Evolutionary conservation across 192 early-diverging fungal species (phyloP), one percentile per base, ranked within the genome.

Genomic region (Coemansia sp.): DNA sequence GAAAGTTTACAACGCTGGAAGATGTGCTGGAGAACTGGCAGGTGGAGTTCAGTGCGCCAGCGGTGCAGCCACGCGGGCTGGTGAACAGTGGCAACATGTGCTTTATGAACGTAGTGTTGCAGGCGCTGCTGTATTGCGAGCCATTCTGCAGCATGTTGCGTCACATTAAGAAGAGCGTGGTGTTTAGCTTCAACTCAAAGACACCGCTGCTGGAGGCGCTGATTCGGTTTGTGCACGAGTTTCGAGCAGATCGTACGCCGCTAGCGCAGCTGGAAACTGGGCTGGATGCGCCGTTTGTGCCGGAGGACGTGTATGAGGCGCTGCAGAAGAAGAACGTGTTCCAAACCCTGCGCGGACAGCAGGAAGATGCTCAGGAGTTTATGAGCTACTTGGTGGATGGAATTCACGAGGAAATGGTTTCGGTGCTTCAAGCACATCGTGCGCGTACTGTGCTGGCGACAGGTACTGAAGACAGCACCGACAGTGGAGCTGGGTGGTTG

Each of bases 331-430:
- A 86, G 64, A 93, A 91, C 51, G 81, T 88, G 19, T 90, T 95
- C 53, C 87, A 94, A 41, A 88, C 91, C 1, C 82, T 92, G 68
- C 88, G 89, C 67, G 94, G 94, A 2, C 86, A 92, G 51, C 98
- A 99, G 73, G 94, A 99, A 66, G 98, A 99, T 66, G 94, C 95
- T 2, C 92, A 98, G 52, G 96, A 99, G 73, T 98, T 96, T 79
- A 77, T 98, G 63, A 90, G 90, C 50, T 97, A 91, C 67, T 68
- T 99, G 6, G 71, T 99, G 49, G 91, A 99, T 67, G 98, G 93
- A 2, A 76, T 99, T 47, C 95, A 98, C 73, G 95, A 98, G 62
- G 98, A 99, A 67, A 83, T 93, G 68, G 76, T 56, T 68, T 24
- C 53, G 57, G 72, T 70, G 43, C 57, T 59, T 23, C 72, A 53